Conservation (phyloP, 352 stramenopile genomes). For the Globisporangium spinosum region DNA sequence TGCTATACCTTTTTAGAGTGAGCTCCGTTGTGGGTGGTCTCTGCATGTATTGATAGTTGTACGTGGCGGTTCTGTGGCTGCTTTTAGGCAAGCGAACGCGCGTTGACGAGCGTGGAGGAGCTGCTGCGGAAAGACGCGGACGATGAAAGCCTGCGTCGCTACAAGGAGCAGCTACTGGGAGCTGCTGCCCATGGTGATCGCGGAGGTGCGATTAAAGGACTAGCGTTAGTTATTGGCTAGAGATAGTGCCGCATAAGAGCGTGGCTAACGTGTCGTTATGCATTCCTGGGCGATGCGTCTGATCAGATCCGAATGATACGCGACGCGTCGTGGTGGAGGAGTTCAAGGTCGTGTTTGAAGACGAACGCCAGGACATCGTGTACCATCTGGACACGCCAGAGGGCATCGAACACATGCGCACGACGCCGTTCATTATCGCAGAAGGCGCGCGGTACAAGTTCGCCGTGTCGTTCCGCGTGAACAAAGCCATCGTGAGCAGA, state of each 20-base stretch:
- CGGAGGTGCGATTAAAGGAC: constrained; percentile 38
- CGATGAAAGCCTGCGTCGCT: constrained; percentile 78
- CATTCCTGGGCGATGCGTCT: neutral
- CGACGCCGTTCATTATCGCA: constrained; percentile 67
- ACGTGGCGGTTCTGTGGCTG: neutral
- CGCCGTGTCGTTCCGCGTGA: constrained; percentile 78
- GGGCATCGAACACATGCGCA: constrained; percentile 66
- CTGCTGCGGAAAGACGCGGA: constrained; percentile 74
- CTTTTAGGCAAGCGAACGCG: constrained; percentile 56
- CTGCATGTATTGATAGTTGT: neutral
- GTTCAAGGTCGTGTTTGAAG: constrained; percentile 86
- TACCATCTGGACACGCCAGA: constrained; percentile 70
- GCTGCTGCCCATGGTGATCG: constrained; percentile 73
- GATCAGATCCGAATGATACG: constrained; percentile 47
- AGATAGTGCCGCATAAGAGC: neutral
- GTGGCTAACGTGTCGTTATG: neutral
- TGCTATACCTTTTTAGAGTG: too few relatives aligned
- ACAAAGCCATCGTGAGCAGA: constrained; percentile 80
- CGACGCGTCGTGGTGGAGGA: constrained; percentile 81
- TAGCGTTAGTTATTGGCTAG: neutral
- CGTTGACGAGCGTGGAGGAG: constrained; percentile 62
- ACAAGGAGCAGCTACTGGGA: constrained; percentile 84
- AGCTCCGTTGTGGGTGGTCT: too few relatives aligned
- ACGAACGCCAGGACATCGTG: constrained; percentile 53
- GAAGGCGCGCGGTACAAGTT: constrained; percentile 86